These are phyloP conservation scores for Alternaria panax DNA, from an alignment of 2,329 filamentous ascomycete genomes.

Conservation along the genomic window DNA sequence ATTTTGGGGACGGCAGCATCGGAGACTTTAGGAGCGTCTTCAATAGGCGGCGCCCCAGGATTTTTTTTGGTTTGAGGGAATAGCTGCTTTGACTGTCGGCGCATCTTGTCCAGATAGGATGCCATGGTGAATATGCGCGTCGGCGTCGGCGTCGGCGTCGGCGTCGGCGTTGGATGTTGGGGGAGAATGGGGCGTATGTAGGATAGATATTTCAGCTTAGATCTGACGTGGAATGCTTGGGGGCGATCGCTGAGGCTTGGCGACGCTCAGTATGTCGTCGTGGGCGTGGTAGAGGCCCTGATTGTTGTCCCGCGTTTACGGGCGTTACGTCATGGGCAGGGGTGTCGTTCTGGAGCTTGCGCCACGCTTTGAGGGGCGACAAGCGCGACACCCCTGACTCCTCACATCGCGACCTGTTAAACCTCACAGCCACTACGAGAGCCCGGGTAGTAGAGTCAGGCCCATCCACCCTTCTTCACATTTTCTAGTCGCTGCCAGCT, in stretches of 20 bases:
- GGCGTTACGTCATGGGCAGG: slow-evolving; percentile 42
- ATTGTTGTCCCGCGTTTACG: slow-evolving; percentile 27
- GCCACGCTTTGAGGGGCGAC: slow-evolving; percentile 15
- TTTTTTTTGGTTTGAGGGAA: slow-evolving; percentile 24
- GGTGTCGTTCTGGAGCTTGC: slow-evolving; percentile 18
- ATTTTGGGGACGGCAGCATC: slow-evolving; percentile 18
- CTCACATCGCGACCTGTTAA: neutral
- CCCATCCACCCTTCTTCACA: neutral
- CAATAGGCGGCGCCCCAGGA: slow-evolving; percentile 15
- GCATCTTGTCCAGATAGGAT: slow-evolving; percentile 45
- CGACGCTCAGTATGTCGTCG: slow-evolving; percentile 33
- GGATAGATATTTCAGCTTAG: neutral
- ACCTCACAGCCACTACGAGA: neutral
- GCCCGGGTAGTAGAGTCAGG: neutral
- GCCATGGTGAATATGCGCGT: slow-evolving; percentile 27
- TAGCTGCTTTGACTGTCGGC: slow-evolving; percentile 42
- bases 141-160: no score
- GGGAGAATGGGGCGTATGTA: neutral
- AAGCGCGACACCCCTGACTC: neutral
- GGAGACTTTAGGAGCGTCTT: slow-evolving; percentile 22
- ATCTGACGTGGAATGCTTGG: slow-evolving; percentile 6
- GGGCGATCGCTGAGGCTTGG: slow-evolving; percentile 25
- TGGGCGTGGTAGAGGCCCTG: slow-evolving; percentile 27
- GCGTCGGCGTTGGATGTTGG: no score
- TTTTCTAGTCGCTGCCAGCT: neutral